These are phyloP conservation scores for Teratosphaeria pseudoeucalypti DNA, from an alignment of 2,329 filamentous ascomycete species.

Conservation along the genomic window DNA sequence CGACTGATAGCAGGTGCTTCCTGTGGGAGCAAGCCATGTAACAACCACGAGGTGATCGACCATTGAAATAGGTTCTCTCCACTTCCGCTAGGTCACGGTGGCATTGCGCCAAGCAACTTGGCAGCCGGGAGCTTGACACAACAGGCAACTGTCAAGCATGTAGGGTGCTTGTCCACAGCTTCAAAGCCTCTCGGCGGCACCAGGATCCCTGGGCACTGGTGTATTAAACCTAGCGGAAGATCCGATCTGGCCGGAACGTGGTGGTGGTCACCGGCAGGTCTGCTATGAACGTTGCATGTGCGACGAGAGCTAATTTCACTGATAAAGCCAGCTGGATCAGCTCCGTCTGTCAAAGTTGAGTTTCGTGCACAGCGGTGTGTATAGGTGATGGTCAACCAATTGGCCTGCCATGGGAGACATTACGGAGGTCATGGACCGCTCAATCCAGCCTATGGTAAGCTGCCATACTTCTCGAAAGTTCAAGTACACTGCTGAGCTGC, in stretches of 20 bases:
- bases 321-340: neutral
- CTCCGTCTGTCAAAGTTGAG: neutral
- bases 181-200: neutral
- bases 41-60: neutral
- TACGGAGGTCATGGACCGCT: constrained; percentile 24
- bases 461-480: neutral
- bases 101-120: neutral
- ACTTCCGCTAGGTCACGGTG: neutral
- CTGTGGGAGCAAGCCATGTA: neutral
- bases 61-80: neutral
- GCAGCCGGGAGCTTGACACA: neutral
- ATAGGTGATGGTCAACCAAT: neutral
- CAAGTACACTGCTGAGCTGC: neutral
- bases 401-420: constrained; percentile 15
- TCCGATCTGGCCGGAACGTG: neutral
- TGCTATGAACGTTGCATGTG: neutral
- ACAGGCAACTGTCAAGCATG: neutral
- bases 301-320: neutral
- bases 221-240: neutral
- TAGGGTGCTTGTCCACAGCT: neutral
- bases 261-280: neutral
- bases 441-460: constrained; percentile 23
- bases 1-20: neutral
- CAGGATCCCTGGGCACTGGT: neutral
- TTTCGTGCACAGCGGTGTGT: neutral